Evolutionary conservation across 768 basidiomycete species (phyloP), one percentile per base, ranked within the genome.

Genomic region (Crucibulum laeve): DNA sequence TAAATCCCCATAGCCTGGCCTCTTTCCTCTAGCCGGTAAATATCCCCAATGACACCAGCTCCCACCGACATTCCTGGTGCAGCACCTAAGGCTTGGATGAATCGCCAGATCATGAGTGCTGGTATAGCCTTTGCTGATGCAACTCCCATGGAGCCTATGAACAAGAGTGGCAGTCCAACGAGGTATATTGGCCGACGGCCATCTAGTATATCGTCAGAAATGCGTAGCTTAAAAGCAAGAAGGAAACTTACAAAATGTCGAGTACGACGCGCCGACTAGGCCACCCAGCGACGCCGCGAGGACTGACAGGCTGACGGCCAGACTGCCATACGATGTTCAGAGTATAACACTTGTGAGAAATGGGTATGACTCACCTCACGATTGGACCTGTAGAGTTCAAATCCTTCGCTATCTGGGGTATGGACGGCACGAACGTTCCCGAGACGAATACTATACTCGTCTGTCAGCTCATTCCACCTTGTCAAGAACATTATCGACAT

Each of bases 21-120:
- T 17, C 80, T 64, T 47, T 82, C 74, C 44, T 82, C 82, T 1
- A 80, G 54, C 40, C 61, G 69, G 58, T 81, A 83, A 3, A 84
- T 79, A 49, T 84, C 81, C 0, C 76, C 78, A 21, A 83, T 78
- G 2, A 76, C 70, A 1, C 73, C 81, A 0, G 70, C 69, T 3
- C 71, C 84, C 39, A 73, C 69, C 21, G 71, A 76, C 56, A 68
- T 57, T 3, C 68, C 77, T 11, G 73, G 74, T 10, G 79, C 73
- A 15, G 77, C 67, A 19, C 84, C 86, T 37, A 82, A 67, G 0
- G 79, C 80, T 55, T 87, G 84, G 0, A 85, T 48, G 25, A 81
- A 70, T 8, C 86, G 69, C 63, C 77, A 80, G 8, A 73, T 59
- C 53, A 88, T 71, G 3, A 90, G 62, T 10, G 61, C 52, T 1